Percentiles rank a stretch among this genome's conserved stretches.
phyloP scores from a whole-genome alignment of 1,284 basidiomycete genomes.

The Albatrellus sp. region DNA sequence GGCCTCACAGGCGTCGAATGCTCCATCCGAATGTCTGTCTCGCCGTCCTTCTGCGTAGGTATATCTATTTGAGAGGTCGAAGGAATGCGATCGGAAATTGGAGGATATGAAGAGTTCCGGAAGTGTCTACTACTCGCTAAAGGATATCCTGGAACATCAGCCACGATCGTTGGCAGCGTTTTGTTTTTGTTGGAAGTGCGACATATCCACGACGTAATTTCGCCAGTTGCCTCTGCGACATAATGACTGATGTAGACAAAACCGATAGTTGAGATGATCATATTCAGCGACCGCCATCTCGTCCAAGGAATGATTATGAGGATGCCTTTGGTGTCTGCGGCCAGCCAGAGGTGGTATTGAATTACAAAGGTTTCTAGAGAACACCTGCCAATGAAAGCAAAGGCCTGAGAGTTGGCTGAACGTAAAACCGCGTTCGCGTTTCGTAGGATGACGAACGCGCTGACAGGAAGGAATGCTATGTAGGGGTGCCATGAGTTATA shows the following conservation, averaged over 20 bases:
- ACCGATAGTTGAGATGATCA: conserved; percentile 60
- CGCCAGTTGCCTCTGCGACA: conserved; percentile 63
- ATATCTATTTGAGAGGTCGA: neutral
- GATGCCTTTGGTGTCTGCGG: conserved; percentile 77
- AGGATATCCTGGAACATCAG: conserved; percentile 4
- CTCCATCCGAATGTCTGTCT: conserved; percentile 15
- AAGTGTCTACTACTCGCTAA: conserved; percentile 8
- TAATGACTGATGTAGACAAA: conserved; percentile 74
- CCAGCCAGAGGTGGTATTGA: conserved; percentile 85
- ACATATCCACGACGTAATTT: conserved; percentile 65
- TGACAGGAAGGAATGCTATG: conserved; percentile 70
- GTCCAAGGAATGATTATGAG: conserved; percentile 71
- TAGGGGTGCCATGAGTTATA: conserved; percentile 82
- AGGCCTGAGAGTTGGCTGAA: conserved; percentile 54
- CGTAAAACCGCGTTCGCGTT: conserved; percentile 66
- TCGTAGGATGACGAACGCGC: conserved; percentile 62
- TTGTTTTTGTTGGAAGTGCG: conserved; percentile 18
- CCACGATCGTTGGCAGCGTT: conserved; percentile 20
- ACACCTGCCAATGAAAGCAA: conserved; percentile 73
- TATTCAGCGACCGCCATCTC: conserved; percentile 61
- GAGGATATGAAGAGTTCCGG: neutral
- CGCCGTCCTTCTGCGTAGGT: conserved; percentile 11
- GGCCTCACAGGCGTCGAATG: conserved; percentile 25
- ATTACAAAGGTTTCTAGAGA: conserved; percentile 82
- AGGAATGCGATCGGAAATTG: neutral